Evolutionary conservation across 805 yeast species (phyloP).

Genomic region (Groenewaldozyma salmanticensis): DNA sequence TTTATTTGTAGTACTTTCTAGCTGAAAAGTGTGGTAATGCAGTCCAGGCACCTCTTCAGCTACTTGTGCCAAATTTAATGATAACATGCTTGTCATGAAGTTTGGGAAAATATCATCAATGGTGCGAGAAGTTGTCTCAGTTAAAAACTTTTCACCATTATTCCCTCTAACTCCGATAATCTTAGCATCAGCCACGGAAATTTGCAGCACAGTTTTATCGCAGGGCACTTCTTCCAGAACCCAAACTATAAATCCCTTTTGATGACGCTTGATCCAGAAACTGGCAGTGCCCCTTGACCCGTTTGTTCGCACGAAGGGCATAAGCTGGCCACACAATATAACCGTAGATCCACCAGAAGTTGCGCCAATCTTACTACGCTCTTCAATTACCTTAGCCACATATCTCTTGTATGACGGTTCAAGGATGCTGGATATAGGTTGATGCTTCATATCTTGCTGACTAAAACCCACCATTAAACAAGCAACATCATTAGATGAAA

Average conservation of each 20-base stretch:
- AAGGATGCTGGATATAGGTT: conserved; percentile 55
- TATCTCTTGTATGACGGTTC: not conserved
- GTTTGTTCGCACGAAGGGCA: conserved; percentile 66
- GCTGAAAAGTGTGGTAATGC: conserved; percentile 11
- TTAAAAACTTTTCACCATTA: not conserved
- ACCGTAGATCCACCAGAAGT: conserved; percentile 8
- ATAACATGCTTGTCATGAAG: not conserved
- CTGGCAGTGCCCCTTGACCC: conserved; percentile 72
- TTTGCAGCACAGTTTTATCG: conserved; percentile 25
- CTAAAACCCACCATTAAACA: conserved; percentile 80
- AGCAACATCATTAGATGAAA: conserved; percentile 83
- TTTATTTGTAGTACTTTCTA: not conserved
- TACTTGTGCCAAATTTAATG: not conserved
- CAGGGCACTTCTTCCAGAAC: conserved; percentile 70
- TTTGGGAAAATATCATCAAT: conserved; percentile 17
- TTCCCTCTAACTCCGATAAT: conserved; percentile 8
- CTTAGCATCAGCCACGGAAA: conserved; percentile 4
- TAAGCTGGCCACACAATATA: conserved; percentile 57
- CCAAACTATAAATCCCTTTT: conserved; percentile 60
- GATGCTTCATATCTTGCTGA: conserved; percentile 47
- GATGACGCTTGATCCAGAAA: conserved; percentile 64
- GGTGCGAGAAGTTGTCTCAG: not conserved
- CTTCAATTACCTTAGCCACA: not conserved
- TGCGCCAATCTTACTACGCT: not conserved
- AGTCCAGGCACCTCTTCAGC: conserved; percentile 4